phyloP scores from a whole-genome alignment of 371 early-diverging fungal genomes.

The Mortierella sp. region DNA sequence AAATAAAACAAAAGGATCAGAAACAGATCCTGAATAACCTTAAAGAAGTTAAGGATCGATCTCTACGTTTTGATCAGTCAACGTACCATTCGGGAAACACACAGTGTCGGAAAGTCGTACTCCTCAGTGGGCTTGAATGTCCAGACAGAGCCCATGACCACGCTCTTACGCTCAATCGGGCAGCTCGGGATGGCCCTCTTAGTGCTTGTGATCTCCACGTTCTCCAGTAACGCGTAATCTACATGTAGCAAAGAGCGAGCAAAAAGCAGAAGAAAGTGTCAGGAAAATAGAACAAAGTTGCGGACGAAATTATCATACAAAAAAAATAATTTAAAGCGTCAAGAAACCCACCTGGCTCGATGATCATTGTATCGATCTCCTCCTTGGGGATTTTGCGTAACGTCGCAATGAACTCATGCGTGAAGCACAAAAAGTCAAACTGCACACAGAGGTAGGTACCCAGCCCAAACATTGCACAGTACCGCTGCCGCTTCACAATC shows the following conservation, averaged over 20 bases:
- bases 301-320: background rate
- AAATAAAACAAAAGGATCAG: background rate
- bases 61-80: background rate
- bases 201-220: constrained; percentile 54
- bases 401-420: constrained; percentile 92
- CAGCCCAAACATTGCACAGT: constrained; percentile 90
- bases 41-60: no score
- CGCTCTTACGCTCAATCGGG: constrained; percentile 85
- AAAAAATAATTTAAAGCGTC: background rate
- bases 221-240: constrained; percentile 39
- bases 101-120: constrained; percentile 72
- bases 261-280: background rate
- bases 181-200: constrained; percentile 76
- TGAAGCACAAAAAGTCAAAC: constrained; percentile 92
- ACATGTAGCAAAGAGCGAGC: background rate
- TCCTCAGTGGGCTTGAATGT: constrained; percentile 73
- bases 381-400: constrained; percentile 80
- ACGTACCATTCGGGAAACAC: constrained; percentile 82
- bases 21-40: background rate
- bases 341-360: constrained; percentile 53
- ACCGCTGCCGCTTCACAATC: constrained; percentile 91
- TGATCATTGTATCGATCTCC: constrained; percentile 67
- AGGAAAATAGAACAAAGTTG: background rate
- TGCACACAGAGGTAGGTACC: constrained; percentile 90
- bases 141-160: constrained; percentile 95